Base-by-base conservation (phyloP, 306 rosid species). In the Quercus cerris region DNA sequence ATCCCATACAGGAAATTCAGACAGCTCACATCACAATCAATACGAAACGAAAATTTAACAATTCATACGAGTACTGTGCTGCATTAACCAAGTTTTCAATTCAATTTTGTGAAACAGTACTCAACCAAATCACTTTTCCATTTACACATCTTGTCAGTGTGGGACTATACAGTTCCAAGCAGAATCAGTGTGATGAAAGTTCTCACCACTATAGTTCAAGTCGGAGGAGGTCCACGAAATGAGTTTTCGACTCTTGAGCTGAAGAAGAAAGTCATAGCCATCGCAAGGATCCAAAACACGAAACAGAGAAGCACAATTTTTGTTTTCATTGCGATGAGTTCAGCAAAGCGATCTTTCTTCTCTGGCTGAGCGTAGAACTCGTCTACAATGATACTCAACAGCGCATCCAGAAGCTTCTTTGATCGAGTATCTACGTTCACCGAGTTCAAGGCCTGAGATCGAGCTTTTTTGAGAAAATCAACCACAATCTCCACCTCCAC, bases 361-460 rank as follows among this genome's bases (percentile, higher is more conserved):
- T 70, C 84, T 11, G 83, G 89, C 54, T 25, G 66, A 69, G 49
- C 20, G 67, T 76, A 56, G 46, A 87, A 71, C 54, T 86, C 86
- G 14, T 80, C 76, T 23, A 85, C 20, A 14, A 85, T 86, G 76
- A 85, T 80, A 78, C 82, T 81, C 75, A 89, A 20, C 81, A 91
- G 72, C 67, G 77, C 87, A 56, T 86, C 84, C 77, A 85, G 75
- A 74, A 93, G 77, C 87, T 88, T 89, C 86, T 85, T 84, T 41
- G 88, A 80, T 76, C 77, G 85, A 79, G 84, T 77, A 71, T 85
- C 82, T 81, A 55, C 69, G 54, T 61, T 69, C 30, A 56, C 30
- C 17, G 88, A 84, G 18, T 83, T 77, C 63, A 77, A 57, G 73
- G 81, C 85, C 83, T 82, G 77, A 68, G 78, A 74, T 30, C 49